Percentiles rank a stretch among this genome's conserved stretches.
Evolutionary conservation across 2,329 filamentous ascomycete genomes (phyloP).

Genomic region (Penicillium occitanis): DNA sequence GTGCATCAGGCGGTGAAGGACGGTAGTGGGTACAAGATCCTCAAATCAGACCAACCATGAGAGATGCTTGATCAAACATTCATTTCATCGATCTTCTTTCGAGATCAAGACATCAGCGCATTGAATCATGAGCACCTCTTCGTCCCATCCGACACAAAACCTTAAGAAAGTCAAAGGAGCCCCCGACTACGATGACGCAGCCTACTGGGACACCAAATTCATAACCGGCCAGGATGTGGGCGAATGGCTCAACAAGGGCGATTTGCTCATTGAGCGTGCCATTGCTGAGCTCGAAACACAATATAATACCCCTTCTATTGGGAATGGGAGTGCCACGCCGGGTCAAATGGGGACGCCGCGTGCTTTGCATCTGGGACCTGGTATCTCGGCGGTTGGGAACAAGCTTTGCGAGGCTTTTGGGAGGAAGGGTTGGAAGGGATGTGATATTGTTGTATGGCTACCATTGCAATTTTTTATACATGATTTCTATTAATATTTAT

Average conservation of each 20-base stretch:
- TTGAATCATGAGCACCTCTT: not conserved
- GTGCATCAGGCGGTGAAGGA: too few species aligned
- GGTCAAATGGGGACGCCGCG: conserved; percentile 22
- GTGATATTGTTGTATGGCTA: conserved; percentile 34
- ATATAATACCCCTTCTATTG: conserved; percentile 11
- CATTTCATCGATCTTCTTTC: not conserved
- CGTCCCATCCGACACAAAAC: not conserved
- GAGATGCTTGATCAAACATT: not conserved
- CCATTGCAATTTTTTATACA: not conserved
- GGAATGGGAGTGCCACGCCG: too few species aligned
- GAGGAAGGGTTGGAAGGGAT: conserved; percentile 30
- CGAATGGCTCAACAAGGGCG: conserved; percentile 40
- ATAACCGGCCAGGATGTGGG: conserved; percentile 39
- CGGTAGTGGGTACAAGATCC: not conserved
- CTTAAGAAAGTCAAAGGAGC: conserved; percentile 20
- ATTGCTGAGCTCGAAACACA: conserved; percentile 28
- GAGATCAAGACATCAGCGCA: not conserved
- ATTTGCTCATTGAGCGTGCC: conserved; percentile 31
- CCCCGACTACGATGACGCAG: conserved; percentile 36
- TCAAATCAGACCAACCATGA: not conserved
- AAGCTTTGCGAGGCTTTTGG: conserved; percentile 33
- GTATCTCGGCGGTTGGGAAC: conserved; percentile 34
- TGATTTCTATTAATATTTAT: not conserved
- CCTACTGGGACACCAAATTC: conserved; percentile 38
- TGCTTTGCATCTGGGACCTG: conserved; percentile 38